A percentile compares a stretch with the other conserved stretches of the same genome.
Conservation (phyloP, 805 yeast genomes). For the Starmerella potacharoeniae region DNA sequence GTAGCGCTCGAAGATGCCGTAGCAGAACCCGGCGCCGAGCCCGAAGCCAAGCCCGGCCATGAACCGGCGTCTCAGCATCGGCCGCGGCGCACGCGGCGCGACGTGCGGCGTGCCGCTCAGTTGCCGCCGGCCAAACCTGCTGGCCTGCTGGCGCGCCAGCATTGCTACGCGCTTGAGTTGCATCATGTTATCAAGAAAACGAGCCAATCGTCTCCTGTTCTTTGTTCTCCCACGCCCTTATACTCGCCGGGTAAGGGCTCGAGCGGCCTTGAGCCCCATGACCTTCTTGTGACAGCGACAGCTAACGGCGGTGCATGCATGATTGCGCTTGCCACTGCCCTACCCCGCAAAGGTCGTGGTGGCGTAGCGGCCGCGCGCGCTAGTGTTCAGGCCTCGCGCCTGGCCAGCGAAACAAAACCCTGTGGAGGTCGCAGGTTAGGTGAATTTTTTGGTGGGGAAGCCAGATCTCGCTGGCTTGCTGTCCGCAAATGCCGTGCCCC, state of each 20-base stretch:
- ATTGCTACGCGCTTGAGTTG: not conserved
- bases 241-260: not conserved
- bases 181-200: not conserved
- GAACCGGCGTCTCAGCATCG: constrained; percentile 2
- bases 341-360: not conserved
- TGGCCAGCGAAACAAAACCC: no score
- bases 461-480: no score
- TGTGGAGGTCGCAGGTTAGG: no score
- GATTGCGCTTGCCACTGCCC: not conserved
- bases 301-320: not conserved
- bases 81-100: not conserved
- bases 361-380: not conserved
- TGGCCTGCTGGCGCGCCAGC: not conserved
- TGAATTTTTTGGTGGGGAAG: no score
- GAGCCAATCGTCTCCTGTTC: not conserved
- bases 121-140: not conserved
- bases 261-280: not conserved
- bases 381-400: no score
- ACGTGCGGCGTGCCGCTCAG: not conserved
- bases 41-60: constrained; percentile 7
- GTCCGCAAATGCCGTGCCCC: no score
- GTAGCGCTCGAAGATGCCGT: not conserved
- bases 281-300: no score
- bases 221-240: not conserved
- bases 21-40: not conserved